These are phyloP conservation scores for Austropuccinia psidii DNA, from an alignment of 1,284 basidiomycete genomes.

Conservation along the genomic window DNA sequence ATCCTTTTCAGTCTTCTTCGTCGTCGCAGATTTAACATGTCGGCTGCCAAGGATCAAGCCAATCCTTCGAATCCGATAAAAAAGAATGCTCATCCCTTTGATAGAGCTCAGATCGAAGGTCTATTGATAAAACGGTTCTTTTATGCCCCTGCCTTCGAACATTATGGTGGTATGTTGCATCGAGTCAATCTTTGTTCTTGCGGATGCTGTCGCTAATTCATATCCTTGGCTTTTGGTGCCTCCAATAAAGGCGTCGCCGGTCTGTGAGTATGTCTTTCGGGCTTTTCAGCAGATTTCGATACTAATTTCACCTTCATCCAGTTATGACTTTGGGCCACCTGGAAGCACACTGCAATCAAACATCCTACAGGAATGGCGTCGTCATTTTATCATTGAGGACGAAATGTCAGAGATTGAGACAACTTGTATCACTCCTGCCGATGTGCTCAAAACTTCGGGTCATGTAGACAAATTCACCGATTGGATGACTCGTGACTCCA, in stretches of 20 bases:
- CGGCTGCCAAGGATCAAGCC: no score
- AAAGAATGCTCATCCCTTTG: conserved; percentile 63
- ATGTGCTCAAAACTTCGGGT: conserved; percentile 95
- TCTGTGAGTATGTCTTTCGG: neutral
- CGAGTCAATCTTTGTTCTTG: neutral
- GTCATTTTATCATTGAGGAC: conserved; percentile 97
- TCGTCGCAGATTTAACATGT: no score
- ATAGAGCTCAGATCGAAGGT: conserved; percentile 77
- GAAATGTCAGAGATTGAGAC: conserved; percentile 99
- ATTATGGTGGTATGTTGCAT: conserved; percentile 72
- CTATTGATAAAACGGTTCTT: conserved; percentile 90
- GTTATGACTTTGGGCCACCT: conserved; percentile 59
- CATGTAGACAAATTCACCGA: conserved; percentile 98
- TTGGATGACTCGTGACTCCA: conserved; percentile 96
- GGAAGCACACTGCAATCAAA: conserved; percentile 94
- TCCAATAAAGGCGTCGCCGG: conserved; percentile 21
- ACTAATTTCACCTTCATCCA: conserved; percentile 18
- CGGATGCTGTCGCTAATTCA: neutral
- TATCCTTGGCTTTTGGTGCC: neutral
- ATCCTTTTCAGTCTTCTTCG: no score
- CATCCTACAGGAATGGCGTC: conserved; percentile 92
- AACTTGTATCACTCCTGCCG: conserved; percentile 89
- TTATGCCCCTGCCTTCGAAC: conserved; percentile 96
- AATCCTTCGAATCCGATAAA: no score
- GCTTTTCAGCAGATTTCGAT: neutral